Evolutionary conservation across 768 basidiomycete species (phyloP).

Genomic region (Dacryopinax spathularia): DNA sequence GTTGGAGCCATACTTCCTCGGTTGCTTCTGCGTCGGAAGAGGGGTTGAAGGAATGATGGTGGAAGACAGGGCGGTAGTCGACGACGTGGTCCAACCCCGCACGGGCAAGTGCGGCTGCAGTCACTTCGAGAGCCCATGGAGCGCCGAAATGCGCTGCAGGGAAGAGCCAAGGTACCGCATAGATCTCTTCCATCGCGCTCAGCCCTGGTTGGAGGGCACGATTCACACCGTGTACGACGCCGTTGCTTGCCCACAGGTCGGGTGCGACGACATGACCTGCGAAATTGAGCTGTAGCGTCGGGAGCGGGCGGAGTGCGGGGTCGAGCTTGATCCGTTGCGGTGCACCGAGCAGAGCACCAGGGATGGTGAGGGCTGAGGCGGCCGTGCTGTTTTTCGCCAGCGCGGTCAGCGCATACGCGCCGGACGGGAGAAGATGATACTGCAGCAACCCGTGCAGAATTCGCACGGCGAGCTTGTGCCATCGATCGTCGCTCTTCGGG

Average conservation of each 20-base stretch:
- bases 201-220: neutral
- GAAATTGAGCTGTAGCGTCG: slow-evolving; percentile 32
- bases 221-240: slow-evolving; percentile 15
- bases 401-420: slow-evolving; percentile 23
- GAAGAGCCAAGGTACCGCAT: neutral
- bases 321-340: slow-evolving; percentile 34
- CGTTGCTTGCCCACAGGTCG: slow-evolving; percentile 37
- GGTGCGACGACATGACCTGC: slow-evolving; percentile 31
- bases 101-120: neutral
- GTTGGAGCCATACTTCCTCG: neutral
- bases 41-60: neutral
- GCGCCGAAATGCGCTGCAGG: neutral
- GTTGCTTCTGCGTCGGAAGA: slow-evolving; percentile 10
- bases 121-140: neutral
- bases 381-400: slow-evolving; percentile 43
- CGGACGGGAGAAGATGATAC: slow-evolving; percentile 41
- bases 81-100: neutral
- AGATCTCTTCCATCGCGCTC: neutral
- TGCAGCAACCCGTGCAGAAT: slow-evolving; percentile 40
- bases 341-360: slow-evolving; percentile 31
- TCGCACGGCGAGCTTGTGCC: slow-evolving; percentile 41
- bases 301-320: slow-evolving; percentile 19
- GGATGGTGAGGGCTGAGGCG: slow-evolving; percentile 33
- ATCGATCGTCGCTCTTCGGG: slow-evolving; percentile 29
- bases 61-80: neutral